These are phyloP conservation scores for Lachnellula subtilissima DNA, from an alignment of 2,329 filamentous ascomycete species.

Conservation along the genomic window DNA sequence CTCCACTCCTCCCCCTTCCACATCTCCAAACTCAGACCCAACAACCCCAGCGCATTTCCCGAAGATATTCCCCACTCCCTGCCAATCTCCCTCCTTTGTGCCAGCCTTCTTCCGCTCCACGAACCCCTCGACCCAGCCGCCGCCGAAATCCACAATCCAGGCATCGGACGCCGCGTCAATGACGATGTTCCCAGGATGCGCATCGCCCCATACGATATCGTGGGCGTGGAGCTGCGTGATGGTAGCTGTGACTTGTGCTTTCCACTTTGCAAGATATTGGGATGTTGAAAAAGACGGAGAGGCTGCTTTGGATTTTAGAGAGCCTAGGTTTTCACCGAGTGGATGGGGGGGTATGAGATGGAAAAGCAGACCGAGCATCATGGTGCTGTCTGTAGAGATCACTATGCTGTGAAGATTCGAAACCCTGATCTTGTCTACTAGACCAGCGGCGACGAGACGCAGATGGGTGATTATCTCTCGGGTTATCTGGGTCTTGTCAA, in stretches of 20 bases:
- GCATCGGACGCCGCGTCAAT: slow-evolving; percentile 18
- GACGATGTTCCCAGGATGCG: slow-evolving; percentile 22
- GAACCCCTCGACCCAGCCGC: slow-evolving; percentile 18
- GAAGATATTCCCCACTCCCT: slow-evolving; percentile 10
- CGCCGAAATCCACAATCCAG: slow-evolving; percentile 26
- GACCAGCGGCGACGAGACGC: slow-evolving; percentile 6
- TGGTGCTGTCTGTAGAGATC: slow-evolving; percentile 7
- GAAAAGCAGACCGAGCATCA: slow-evolving; percentile 14
- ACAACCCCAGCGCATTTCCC: too few species aligned
- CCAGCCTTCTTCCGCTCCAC: slow-evolving; percentile 17
- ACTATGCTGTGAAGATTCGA: slow-evolving; percentile 10
- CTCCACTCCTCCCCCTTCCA: too few species aligned
- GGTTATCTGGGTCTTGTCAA: slow-evolving; percentile 9
- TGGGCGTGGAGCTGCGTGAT: slow-evolving; percentile 13
- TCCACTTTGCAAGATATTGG: not conserved
- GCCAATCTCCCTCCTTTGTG: slow-evolving; percentile 23
- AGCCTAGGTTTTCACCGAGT: slow-evolving; percentile 7
- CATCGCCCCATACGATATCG: slow-evolving; percentile 24
- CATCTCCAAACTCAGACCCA: too few species aligned
- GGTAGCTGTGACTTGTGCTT: not conserved
- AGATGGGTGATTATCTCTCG: slow-evolving; percentile 11
- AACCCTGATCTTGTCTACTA: slow-evolving; percentile 8
- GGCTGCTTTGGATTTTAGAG: not conserved
- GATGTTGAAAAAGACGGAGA: too few species aligned
- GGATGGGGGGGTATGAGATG: slow-evolving; percentile 10